Percentiles rank a stretch among this genome's conserved stretches.
Conservation (phyloP, 179 eudicot genomes). For the Drosera spatulata region DNA sequence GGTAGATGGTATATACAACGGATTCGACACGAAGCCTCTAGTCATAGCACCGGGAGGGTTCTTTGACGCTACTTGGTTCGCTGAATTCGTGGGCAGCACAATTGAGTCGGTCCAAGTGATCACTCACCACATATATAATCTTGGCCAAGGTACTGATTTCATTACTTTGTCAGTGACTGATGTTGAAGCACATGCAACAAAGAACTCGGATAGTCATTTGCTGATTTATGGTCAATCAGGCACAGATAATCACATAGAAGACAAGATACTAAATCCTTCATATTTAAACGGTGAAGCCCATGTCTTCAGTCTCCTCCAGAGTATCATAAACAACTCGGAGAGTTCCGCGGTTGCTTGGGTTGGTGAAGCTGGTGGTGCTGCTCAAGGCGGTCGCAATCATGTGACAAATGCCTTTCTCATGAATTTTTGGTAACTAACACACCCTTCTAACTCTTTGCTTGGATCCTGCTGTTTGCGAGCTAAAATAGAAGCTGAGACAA, state of each 20-base stretch:
- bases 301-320: not conserved
- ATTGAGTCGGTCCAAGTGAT: conserved; percentile 34
- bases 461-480: too few relatives aligned
- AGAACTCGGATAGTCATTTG: not conserved
- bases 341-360: conserved; percentile 11
- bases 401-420: conserved; percentile 24
- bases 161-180: not conserved
- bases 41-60: conserved; percentile 75
- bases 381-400: conserved; percentile 47
- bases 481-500: too few relatives aligned
- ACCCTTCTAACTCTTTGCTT: not conserved
- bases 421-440: conserved; percentile 36
- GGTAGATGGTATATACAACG: conserved; percentile 32
- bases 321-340: not conserved
- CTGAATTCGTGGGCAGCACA: conserved; percentile 34
- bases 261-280: not conserved
- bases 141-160: conserved; percentile 57
- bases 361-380: conserved; percentile 19
- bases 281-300: not conserved
- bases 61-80: conserved; percentile 47
- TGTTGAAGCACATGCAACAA: not conserved
- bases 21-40: conserved; percentile 25
- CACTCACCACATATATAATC: conserved; percentile 76
- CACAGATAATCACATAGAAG: not conserved
- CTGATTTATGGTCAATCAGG: not conserved